Percentiles rank a stretch among this genome's conserved stretches.
These are phyloP conservation scores for Mallotus nudiflorus DNA, from an alignment of 345 rosid genomes.

Conservation along the genomic window DNA sequence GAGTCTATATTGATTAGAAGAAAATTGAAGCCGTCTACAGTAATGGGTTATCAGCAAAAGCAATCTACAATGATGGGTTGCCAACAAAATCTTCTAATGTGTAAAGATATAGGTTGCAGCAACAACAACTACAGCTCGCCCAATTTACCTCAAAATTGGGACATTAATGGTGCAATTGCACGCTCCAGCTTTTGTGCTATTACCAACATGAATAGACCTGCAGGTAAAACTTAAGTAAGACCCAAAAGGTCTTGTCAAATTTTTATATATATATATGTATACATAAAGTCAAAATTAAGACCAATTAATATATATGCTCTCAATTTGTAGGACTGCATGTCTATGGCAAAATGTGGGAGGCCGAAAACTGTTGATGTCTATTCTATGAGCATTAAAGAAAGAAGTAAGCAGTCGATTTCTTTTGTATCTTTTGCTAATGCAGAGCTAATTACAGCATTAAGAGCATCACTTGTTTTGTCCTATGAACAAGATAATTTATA, in stretches of 20 bases:
- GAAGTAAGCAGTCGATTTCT: conserved; percentile 10
- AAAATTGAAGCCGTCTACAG: conserved; percentile 27
- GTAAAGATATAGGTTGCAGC: conserved; percentile 35
- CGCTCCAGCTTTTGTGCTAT: conserved; percentile 38
- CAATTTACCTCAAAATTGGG: conserved; percentile 50
- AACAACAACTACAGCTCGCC: conserved; percentile 30
- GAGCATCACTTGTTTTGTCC: neutral
- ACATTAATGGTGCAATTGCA: conserved; percentile 40
- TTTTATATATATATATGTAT: neutral
- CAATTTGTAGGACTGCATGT: conserved; percentile 45
- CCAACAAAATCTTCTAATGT: conserved; percentile 37
- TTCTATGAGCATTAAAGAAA: neutral
- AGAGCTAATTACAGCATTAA: neutral
- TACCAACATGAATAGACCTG: conserved; percentile 36
- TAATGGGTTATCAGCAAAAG: conserved; percentile 32
- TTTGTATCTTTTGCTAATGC: neutral
- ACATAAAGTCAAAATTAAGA: too few species aligned
- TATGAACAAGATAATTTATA: neutral
- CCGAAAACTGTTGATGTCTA: conserved; percentile 8
- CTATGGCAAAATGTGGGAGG: conserved; percentile 35
- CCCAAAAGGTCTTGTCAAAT: neutral
- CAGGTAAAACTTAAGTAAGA: conserved; percentile 31
- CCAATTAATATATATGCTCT: neutral
- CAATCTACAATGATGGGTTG: conserved; percentile 15
- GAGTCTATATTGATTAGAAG: conserved; percentile 32